Evolutionary conservation across 1,139 yeast species (phyloP), one percentile per base, ranked within the genome.

Genomic region (Trichomonascaceae sp.): DNA sequence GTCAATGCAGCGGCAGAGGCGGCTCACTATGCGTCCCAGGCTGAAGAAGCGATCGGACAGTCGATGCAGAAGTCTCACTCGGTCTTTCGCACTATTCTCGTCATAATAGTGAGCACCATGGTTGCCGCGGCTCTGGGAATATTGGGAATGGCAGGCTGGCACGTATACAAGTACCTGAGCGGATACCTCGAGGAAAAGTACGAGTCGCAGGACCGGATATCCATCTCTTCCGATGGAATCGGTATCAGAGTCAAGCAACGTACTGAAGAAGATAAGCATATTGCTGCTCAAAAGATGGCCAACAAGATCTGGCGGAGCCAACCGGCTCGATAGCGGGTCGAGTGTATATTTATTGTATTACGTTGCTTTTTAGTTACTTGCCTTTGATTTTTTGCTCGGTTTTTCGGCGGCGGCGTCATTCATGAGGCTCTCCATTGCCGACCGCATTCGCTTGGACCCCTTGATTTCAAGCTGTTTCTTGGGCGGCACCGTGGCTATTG

Each of bases 401-500:
- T 37, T 35, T 17, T 33, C 34, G 2, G 22, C 26, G 28, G 36
- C 39, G 16, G 43, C 32, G 9, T 39, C 37, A 9, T 38, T 38
- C 15, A 38, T 40, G 16, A 43, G 37, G 17, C 37, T 39, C 23
- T 47, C 37, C 40, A 47, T 43, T 5, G 54, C 54, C 26, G 39
- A 35, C 26, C 42, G 44, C 46, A 50, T 44, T 17, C 54, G 40
- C 33, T 46, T 48, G 26, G 46, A 40, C 6, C 44, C 43, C n/a
- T 32, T 34, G 6, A 45, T 28, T 28, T 46, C 44, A 17, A 45
- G 40, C 36, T 36, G 36, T 29, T 43, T 40, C 29, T 38, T 33
- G 2, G 48, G 42, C 3, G 49, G 54, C 43, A 16, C 76, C 5
- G 37, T 34, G 4, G 37, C 39, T 28, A 76, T 49, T 62, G 62